Percentiles rank a stretch among this genome's conserved stretches.
These are phyloP conservation scores for Tremella mesenterica DNA, from an alignment of 768 basidiomycete species.

Conservation along the genomic window DNA sequence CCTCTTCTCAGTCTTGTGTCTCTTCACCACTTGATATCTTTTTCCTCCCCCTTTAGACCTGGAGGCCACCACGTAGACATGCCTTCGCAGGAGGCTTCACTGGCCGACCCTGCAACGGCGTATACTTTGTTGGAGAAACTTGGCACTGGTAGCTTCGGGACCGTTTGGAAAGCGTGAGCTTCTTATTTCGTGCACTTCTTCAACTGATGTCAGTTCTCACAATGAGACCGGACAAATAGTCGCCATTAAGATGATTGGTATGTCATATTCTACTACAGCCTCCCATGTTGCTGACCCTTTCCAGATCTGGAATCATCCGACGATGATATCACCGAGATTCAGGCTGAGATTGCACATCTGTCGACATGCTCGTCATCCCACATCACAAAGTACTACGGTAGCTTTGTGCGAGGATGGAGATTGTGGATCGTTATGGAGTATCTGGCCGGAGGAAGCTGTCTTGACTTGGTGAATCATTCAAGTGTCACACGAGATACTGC, in stretches of 20 bases:
- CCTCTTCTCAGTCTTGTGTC: too few species aligned
- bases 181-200: neutral
- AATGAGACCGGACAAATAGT: conserved; percentile 89
- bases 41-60: too few species aligned
- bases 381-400: conserved; percentile 92
- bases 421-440: conserved; percentile 99
- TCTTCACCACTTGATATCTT: too few species aligned
- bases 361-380: conserved; percentile 94
- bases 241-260: conserved; percentile 96
- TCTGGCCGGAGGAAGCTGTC: conserved; percentile 94
- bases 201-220: conserved; percentile 53
- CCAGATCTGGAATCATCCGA: conserved; percentile 94
- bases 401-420: conserved; percentile 92
- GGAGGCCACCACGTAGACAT: too few species aligned
- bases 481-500: neutral
- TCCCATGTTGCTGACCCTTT: neutral
- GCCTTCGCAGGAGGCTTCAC: too few species aligned
- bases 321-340: conserved; percentile 97
- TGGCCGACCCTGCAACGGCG: conserved; percentile 68
- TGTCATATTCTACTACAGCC: conserved; percentile 31
- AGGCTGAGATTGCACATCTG: conserved; percentile 93
- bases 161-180: conserved; percentile 80
- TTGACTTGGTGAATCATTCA: conserved; percentile 57
- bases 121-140: conserved; percentile 90
- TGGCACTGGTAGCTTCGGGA: conserved; percentile 94